phyloP scores from a whole-genome alignment of 2,329 filamentous ascomycete genomes.

The Penicillium psychrosexuale region DNA sequence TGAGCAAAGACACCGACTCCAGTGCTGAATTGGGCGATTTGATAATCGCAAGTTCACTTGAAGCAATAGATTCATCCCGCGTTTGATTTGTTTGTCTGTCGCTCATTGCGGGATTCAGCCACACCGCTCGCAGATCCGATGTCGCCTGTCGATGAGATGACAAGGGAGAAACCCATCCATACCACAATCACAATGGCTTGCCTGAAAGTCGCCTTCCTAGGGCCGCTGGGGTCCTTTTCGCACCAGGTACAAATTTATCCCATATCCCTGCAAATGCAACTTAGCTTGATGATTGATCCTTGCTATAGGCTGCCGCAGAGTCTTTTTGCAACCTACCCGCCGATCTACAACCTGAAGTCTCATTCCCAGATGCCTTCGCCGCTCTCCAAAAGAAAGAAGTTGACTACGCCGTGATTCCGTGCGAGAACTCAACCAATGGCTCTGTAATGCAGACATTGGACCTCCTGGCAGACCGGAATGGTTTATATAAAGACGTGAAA shows the following conservation, averaged over 20 bases:
- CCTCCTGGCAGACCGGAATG: constrained; percentile 72
- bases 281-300: constrained; percentile 3
- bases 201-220: constrained; percentile 54
- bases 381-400: constrained; percentile 66
- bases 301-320: constrained; percentile 52
- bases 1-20: neutral
- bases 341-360: constrained; percentile 34
- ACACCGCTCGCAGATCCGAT: constrained; percentile 19
- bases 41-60: constrained; percentile 6
- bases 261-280: constrained; percentile 20
- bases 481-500: constrained; percentile 62
- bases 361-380: constrained; percentile 67
- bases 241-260: constrained; percentile 55
- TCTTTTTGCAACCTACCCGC: constrained; percentile 42
- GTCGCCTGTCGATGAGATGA: neutral
- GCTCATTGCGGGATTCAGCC: neutral
- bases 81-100: constrained; percentile 28
- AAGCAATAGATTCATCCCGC: neutral
- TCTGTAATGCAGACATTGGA: constrained; percentile 87
- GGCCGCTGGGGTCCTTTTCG: constrained; percentile 64
- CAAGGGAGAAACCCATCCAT: neutral
- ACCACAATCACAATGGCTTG: constrained; percentile 20
- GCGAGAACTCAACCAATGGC: constrained; percentile 95
- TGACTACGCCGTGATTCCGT: constrained; percentile 78
- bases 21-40: neutral